Evolutionary conservation across 2,329 filamentous ascomycete species (phyloP).

Genomic region (Thermothelomyces thermophilus): DNA sequence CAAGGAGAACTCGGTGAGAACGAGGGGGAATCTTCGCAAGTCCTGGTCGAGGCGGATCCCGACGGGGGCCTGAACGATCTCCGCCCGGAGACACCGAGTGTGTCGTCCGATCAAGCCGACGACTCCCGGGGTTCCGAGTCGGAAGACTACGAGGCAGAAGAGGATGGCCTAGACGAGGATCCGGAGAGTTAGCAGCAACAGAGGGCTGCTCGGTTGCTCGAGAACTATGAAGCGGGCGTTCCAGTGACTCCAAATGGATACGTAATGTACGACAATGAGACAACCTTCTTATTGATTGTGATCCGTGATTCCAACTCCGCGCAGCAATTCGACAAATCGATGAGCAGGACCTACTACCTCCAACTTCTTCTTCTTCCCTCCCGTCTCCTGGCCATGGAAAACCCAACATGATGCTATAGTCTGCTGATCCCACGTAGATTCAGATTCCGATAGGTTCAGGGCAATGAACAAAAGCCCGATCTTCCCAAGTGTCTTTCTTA

Average conservation of each 20-base stretch:
- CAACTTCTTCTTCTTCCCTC: too few relatives aligned
- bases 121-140: conserved; percentile 21
- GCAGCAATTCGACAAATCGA: too few relatives aligned
- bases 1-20: background rate
- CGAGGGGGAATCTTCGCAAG: conserved; percentile 1
- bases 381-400: too few relatives aligned
- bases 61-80: conserved; percentile 10
- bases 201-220: background rate
- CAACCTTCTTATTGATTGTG: too few relatives aligned
- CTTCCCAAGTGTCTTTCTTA: too few relatives aligned
- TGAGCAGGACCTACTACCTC: too few relatives aligned
- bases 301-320: too few relatives aligned
- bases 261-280: background rate
- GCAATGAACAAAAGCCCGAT: too few relatives aligned
- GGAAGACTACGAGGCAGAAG: conserved; percentile 29
- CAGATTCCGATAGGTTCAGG: too few relatives aligned
- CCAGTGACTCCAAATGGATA: background rate
- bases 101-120: conserved; percentile 9
- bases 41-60: conserved; percentile 2
- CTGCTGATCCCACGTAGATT: too few relatives aligned
- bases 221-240: background rate
- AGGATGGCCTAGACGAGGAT: conserved; percentile 27
- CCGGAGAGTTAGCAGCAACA: conserved; percentile 9
- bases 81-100: conserved; percentile 11
- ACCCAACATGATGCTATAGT: too few relatives aligned